These are phyloP conservation scores for Dicorynia guianensis DNA, from an alignment of 306 rosid genomes.

Conservation along the genomic window DNA sequence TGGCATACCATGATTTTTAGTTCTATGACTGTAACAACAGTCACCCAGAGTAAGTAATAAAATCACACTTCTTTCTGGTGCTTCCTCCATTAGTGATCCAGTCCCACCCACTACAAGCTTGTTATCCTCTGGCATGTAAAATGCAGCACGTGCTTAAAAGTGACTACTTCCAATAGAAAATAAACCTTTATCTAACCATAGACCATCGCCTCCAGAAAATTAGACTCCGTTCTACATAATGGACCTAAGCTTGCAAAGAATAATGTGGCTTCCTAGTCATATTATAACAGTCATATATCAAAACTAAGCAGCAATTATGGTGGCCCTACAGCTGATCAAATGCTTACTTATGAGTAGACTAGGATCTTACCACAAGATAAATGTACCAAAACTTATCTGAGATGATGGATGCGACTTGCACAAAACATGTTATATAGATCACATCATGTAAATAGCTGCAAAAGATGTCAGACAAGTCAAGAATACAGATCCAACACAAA, in stretches of 20 bases:
- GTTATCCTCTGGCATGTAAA: background rate
- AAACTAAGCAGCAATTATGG: slow-evolving; percentile 4
- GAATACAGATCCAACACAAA: slow-evolving; percentile 10
- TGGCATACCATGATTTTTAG: no score
- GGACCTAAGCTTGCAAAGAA: slow-evolving; percentile 5
- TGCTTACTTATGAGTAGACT: slow-evolving; percentile 25
- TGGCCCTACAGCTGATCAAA: slow-evolving; percentile 14
- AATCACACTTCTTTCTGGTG: no score
- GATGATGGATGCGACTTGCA: slow-evolving; percentile 87
- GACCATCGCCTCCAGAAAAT: background rate
- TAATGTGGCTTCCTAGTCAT: background rate
- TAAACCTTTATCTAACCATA: background rate
- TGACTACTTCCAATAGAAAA: background rate
- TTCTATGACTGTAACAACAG: no score
- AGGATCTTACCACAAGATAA: slow-evolving; percentile 76
- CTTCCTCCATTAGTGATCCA: no score
- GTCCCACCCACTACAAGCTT: background rate
- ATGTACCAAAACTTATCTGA: slow-evolving; percentile 93
- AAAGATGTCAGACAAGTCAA: slow-evolving; percentile 34
- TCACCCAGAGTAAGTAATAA: no score
- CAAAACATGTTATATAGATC: slow-evolving; percentile 92
- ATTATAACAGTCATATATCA: slow-evolving; percentile 17
- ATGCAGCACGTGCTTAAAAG: background rate
- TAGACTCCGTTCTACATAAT: background rate
- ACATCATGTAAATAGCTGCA: slow-evolving; percentile 88